phyloP scores from a whole-genome alignment of 2,329 filamentous ascomycete species.

The Ophiostoma pallidulum region DNA sequence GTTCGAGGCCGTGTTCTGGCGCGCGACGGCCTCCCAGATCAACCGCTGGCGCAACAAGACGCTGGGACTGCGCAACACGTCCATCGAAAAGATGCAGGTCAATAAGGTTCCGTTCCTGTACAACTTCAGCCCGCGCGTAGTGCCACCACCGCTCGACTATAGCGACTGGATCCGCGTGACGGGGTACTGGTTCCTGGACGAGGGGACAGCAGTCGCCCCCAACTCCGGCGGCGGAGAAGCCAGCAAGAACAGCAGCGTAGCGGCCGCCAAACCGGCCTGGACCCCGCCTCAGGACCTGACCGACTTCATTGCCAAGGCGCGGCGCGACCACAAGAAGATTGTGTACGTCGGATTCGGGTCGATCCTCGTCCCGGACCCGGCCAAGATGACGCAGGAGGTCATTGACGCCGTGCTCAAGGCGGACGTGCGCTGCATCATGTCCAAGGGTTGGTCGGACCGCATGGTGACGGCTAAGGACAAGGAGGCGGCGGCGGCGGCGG shows the following conservation, averaged over 20 bases:
- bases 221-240: too few relatives aligned
- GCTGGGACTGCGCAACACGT: constrained; percentile 70
- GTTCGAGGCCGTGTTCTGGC: constrained; percentile 97
- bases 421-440: constrained; percentile 87
- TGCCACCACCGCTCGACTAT: constrained; percentile 89
- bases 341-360: constrained; percentile 97
- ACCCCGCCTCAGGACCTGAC: constrained; percentile 65
- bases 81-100: constrained; percentile 80
- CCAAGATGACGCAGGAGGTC: constrained; percentile 82
- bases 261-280: constrained; percentile 42
- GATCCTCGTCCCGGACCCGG: constrained; percentile 85
- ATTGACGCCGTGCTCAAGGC: constrained; percentile 84
- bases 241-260: too few relatives aligned
- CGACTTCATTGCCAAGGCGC: constrained; percentile 75
- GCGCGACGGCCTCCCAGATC: constrained; percentile 79
- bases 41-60: constrained; percentile 85
- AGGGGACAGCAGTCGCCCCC: constrained; percentile 31
- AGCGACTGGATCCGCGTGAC: constrained; percentile 97
- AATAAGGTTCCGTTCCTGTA: constrained; percentile 98
- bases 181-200: constrained; percentile 95
- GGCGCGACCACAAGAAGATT: constrained; percentile 74
- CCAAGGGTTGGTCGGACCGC: constrained; percentile 94
- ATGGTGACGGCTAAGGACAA: constrained; percentile 24
- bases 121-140: constrained; percentile 90
- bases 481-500: constrained; percentile 3